These are phyloP conservation scores for Testicularia cyperi DNA, from an alignment of 1,284 basidiomycete species.

Conservation along the genomic window DNA sequence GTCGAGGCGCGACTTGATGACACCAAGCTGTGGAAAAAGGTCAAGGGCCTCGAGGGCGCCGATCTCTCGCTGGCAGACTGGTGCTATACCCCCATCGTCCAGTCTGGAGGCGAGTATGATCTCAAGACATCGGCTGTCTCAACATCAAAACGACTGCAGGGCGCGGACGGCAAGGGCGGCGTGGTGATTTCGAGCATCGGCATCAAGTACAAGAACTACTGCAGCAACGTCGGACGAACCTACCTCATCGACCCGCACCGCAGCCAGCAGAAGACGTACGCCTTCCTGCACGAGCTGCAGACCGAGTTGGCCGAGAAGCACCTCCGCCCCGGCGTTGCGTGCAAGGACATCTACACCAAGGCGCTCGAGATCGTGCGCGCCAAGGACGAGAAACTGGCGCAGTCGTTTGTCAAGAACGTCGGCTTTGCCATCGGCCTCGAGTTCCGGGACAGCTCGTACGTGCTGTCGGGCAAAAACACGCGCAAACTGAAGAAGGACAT, in stretches of 20 bases:
- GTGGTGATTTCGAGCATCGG: slow-evolving; percentile 86
- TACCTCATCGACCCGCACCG: slow-evolving; percentile 92
- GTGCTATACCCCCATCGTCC: slow-evolving; percentile 92
- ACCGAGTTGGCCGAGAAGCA: slow-evolving; percentile 70
- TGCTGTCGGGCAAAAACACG: slow-evolving; percentile 78
- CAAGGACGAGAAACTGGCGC: slow-evolving; percentile 79
- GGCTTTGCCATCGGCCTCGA: slow-evolving; percentile 79
- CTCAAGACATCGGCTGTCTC: slow-evolving; percentile 83
- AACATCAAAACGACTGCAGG: slow-evolving; percentile 67
- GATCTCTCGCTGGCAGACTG: slow-evolving; percentile 88
- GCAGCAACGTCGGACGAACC: slow-evolving; percentile 85
- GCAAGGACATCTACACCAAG: slow-evolving; percentile 78
- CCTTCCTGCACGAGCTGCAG: slow-evolving; percentile 76
- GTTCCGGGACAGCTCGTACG: slow-evolving; percentile 84
- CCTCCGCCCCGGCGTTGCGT: slow-evolving; percentile 77
- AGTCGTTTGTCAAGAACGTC: slow-evolving; percentile 81
- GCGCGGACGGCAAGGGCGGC: slow-evolving; percentile 73
- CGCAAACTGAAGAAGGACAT: slow-evolving; percentile 75
- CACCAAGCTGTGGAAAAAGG: slow-evolving; percentile 68
- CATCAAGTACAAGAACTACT: slow-evolving; percentile 89
- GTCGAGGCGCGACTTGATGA: slow-evolving; percentile 82
- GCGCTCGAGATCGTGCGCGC: slow-evolving; percentile 73
- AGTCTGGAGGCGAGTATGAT: slow-evolving; percentile 88
- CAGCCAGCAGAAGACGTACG: slow-evolving; percentile 69
- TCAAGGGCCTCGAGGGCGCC: slow-evolving; percentile 67